Percentiles rank a stretch among this genome's conserved stretches.
phyloP scores from a whole-genome alignment of 768 basidiomycete species.

The Hygrocybe punicea region DNA sequence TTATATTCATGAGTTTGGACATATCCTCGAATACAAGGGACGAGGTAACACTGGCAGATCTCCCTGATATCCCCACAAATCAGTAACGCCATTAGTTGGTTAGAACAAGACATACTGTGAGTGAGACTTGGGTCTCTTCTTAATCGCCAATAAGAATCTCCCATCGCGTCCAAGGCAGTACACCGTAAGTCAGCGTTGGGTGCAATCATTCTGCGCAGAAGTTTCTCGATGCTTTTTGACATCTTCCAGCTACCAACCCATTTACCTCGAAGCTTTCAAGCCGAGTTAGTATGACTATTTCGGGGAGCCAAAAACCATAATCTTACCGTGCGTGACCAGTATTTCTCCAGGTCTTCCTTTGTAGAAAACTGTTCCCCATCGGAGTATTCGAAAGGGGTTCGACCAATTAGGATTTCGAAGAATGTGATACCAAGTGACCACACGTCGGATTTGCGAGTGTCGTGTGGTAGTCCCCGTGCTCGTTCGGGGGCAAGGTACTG shows the following conservation, averaged over 20 bases:
- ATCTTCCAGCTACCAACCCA: slow-evolving; percentile 85
- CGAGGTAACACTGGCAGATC: slow-evolving; percentile 47
- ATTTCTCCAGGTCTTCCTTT: slow-evolving; percentile 77
- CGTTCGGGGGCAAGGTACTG: slow-evolving; percentile 93
- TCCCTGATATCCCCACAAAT: slow-evolving; percentile 30
- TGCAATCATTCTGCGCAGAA: slow-evolving; percentile 73
- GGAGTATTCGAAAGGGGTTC: slow-evolving; percentile 86
- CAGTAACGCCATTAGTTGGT: not conserved
- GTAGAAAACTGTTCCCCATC: slow-evolving; percentile 76
- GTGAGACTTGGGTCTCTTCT: slow-evolving; percentile 25
- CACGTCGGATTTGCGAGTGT: slow-evolving; percentile 87
- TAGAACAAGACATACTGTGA: slow-evolving; percentile 41
- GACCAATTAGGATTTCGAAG: slow-evolving; percentile 89
- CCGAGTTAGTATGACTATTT: not conserved
- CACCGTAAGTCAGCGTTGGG: slow-evolving; percentile 81
- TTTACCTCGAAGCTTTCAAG: slow-evolving; percentile 65
- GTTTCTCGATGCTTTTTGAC: slow-evolving; percentile 58
- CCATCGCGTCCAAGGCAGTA: slow-evolving; percentile 62
- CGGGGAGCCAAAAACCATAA: not conserved
- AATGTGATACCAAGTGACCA: slow-evolving; percentile 88
- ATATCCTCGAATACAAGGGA: slow-evolving; percentile 50
- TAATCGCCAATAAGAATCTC: slow-evolving; percentile 63
- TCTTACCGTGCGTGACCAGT: slow-evolving; percentile 79
- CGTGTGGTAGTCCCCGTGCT: slow-evolving; percentile 82
- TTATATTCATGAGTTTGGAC: slow-evolving; percentile 36